These are phyloP conservation scores for Yarrowia sp. DNA, from an alignment of 805 yeast species.

Conservation along the genomic window DNA sequence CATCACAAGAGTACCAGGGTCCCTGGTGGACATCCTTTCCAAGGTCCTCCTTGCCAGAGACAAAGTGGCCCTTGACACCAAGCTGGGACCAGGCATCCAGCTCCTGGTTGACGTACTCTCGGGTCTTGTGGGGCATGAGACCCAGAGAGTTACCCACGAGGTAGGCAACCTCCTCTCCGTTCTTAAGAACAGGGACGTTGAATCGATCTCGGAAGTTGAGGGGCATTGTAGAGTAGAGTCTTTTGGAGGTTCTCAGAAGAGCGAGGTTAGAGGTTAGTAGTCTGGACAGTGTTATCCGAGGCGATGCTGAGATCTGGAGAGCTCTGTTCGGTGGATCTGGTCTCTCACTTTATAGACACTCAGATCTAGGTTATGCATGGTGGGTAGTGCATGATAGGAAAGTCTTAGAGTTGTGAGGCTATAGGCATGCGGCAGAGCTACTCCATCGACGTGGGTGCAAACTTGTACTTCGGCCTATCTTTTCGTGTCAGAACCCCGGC, in stretches of 20 bases:
- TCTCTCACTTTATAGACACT: slow-evolving; percentile 35
- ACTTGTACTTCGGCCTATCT: slow-evolving; percentile 2
- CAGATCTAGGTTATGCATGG: slow-evolving; percentile 34
- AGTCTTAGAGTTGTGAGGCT: slow-evolving; percentile 28
- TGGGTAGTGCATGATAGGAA: slow-evolving; percentile 2
- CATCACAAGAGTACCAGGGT: slow-evolving; percentile 87
- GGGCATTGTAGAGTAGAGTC: slow-evolving; percentile 19
- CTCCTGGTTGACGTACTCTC: slow-evolving; percentile 65
- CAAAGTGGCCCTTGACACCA: slow-evolving; percentile 87
- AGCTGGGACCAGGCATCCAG: slow-evolving; percentile 80
- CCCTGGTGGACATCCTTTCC: slow-evolving; percentile 50
- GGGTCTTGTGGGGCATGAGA: slow-evolving; percentile 75
- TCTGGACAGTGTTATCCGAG: slow-evolving; percentile 19
- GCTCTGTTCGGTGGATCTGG: slow-evolving; percentile 31
- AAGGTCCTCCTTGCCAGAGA: slow-evolving; percentile 40
- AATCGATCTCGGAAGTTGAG: slow-evolving; percentile 40
- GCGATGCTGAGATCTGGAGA: slow-evolving; percentile 20
- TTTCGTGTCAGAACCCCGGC: slow-evolving; percentile 1
- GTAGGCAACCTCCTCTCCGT: slow-evolving; percentile 56
- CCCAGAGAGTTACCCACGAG: slow-evolving; percentile 96
- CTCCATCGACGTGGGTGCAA: slow-evolving; percentile 20
- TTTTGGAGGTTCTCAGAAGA: slow-evolving; percentile 1
- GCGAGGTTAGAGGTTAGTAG: slow-evolving; percentile 1
- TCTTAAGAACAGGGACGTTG: slow-evolving; percentile 40
- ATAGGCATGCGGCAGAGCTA: slow-evolving; percentile 25